Percentiles rank a stretch among this genome's conserved stretches.
Conservation (phyloP, 2,329 filamentous ascomycete species). For the Stemphylium lycopersici region DNA sequence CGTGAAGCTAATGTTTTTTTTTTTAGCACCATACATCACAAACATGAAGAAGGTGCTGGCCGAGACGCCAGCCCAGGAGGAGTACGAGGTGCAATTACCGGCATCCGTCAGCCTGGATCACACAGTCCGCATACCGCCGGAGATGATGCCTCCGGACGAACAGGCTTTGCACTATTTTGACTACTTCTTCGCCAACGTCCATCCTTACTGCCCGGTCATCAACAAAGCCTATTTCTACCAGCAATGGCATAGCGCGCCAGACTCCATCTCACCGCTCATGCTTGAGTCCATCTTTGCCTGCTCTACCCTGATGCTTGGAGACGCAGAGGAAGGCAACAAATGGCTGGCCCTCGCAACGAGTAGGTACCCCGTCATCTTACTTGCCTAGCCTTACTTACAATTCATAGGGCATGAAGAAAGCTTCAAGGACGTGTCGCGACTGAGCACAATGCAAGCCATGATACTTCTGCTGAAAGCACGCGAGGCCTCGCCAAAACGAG, state of each 20-base stretch:
- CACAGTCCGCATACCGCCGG: slow-evolving; percentile 85
- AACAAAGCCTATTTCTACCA: slow-evolving; percentile 83
- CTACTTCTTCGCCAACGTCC: slow-evolving; percentile 87
- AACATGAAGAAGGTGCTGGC: slow-evolving; percentile 63
- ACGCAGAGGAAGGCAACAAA: slow-evolving; percentile 82
- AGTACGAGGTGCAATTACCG: slow-evolving; percentile 74
- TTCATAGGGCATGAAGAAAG: slow-evolving; percentile 80
- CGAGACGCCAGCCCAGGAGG: slow-evolving; percentile 69
- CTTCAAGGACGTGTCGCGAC: slow-evolving; percentile 87
- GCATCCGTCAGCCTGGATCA: slow-evolving; percentile 72
- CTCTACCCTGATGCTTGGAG: slow-evolving; percentile 80
- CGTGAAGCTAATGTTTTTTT: slow-evolving; percentile 19
- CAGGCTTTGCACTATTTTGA: slow-evolving; percentile 84
- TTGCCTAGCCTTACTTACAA: slow-evolving; percentile 19
- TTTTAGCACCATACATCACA: slow-evolving; percentile 80
- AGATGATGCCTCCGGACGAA: slow-evolving; percentile 89
- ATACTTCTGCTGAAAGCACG: slow-evolving; percentile 87
- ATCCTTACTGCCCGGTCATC: slow-evolving; percentile 90
- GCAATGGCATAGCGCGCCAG: slow-evolving; percentile 83
- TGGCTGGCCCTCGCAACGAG: slow-evolving; percentile 91
- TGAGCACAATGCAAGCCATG: slow-evolving; percentile 91
- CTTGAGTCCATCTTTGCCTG: slow-evolving; percentile 92
- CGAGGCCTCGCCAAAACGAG: slow-evolving; percentile 88
- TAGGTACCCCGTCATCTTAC: slow-evolving; percentile 54
- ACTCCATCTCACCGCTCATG: slow-evolving; percentile 86